These are phyloP conservation scores for Fusarium avenaceum DNA, from an alignment of 2,329 filamentous ascomycete species.

Conservation along the genomic window DNA sequence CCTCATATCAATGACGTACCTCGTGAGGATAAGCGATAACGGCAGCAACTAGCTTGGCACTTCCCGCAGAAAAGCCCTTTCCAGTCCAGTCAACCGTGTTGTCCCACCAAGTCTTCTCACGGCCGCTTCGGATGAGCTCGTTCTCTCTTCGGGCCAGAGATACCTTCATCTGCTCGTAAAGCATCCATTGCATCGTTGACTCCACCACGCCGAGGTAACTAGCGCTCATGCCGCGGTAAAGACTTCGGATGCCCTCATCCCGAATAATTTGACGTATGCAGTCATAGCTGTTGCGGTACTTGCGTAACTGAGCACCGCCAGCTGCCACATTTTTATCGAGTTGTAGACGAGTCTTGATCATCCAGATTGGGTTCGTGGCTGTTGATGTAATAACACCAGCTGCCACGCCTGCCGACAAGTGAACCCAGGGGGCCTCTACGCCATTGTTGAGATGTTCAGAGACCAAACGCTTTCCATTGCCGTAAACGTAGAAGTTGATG, in stretches of 20 bases:
- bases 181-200: constrained; percentile 90
- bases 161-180: constrained; percentile 93
- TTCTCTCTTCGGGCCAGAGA: constrained; percentile 75
- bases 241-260: constrained; percentile 82
- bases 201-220: constrained; percentile 93
- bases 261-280: constrained; percentile 86
- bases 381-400: constrained; percentile 91
- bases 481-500: constrained; percentile 95
- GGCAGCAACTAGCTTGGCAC: constrained; percentile 87
- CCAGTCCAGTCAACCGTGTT: constrained; percentile 82
- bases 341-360: constrained; percentile 93
- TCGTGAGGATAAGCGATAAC: constrained; percentile 93
- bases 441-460: constrained; percentile 80
- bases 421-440: constrained; percentile 79
- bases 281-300: constrained; percentile 89
- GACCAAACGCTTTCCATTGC: constrained; percentile 88
- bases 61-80: constrained; percentile 82
- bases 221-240: constrained; percentile 92
- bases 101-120: constrained; percentile 78
- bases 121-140: constrained; percentile 68
- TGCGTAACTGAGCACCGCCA: constrained; percentile 68
- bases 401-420: constrained; percentile 79
- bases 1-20: constrained; percentile 61
- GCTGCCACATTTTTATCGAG: constrained; percentile 87
- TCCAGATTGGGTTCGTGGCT: constrained; percentile 95